Conservation (phyloP, 352 stramenopile species). For the Aphanomyces cochlioides region DNA sequence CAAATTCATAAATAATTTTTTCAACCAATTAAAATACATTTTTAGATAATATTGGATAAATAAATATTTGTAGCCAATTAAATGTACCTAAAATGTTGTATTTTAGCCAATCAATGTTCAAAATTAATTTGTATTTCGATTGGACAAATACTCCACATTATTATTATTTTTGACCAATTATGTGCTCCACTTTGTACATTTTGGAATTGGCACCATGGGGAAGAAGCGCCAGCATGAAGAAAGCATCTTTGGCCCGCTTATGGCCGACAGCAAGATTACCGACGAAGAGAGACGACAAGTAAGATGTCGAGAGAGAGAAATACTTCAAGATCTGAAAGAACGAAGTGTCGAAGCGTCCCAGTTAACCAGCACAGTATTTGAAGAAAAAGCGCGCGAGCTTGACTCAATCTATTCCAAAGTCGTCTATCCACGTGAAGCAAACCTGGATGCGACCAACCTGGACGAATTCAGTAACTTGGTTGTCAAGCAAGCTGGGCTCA, state of each 20-base stretch:
- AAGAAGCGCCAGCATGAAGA: background rate
- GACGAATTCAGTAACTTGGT: conserved; percentile 78
- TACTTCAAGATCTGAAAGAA: conserved; percentile 68
- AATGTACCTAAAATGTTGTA: too few species aligned
- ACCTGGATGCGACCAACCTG: conserved; percentile 75
- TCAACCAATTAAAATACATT: too few species aligned
- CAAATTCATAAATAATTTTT: too few species aligned
- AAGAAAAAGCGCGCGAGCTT: conserved; percentile 55
- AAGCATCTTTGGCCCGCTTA: conserved; percentile 2
- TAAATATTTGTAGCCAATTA: too few species aligned
- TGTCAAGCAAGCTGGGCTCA: conserved; percentile 63
- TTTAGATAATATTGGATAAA: too few species aligned
- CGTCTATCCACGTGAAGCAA: conserved; percentile 76
- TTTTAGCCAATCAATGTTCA: background rate
- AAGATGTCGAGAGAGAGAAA: conserved; percentile 70
- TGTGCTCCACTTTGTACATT: background rate
- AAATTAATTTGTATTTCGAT: background rate
- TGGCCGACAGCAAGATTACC: conserved; percentile 40
- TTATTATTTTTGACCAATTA: background rate
- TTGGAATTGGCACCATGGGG: background rate
- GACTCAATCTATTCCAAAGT: conserved; percentile 75
- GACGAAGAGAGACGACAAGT: conserved; percentile 68
- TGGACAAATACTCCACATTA: background rate
- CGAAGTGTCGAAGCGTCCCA: conserved; percentile 64
- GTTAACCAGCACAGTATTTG: conserved; percentile 56